Base-by-base conservation (phyloP, 169 alveolate genomes). In the Fabrea salina region DNA sequence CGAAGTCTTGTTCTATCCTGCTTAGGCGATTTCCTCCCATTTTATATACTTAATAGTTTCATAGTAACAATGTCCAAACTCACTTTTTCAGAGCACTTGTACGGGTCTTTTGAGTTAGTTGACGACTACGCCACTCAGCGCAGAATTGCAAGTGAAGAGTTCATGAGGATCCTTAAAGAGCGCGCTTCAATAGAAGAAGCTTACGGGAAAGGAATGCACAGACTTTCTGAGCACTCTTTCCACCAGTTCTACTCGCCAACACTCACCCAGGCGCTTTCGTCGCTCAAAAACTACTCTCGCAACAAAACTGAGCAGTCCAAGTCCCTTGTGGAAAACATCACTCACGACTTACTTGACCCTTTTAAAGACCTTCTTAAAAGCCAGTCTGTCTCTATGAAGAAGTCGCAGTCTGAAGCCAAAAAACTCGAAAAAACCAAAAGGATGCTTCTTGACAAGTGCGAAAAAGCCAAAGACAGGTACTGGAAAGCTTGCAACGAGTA, bases 1-100 rank as follows among this genome's bases (percentile, higher is more conserved):
- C 43, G 71, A 74, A 74, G 35, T 74, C 81, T 74, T 74, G 35
- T 74, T 74, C 81, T 16, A 74, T 37, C 54, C 54, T 53, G 40
- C 58, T 53, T 54, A 51, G 54, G 32, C 41, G 22, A 11, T 47
- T 44, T 50, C 67, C 67, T 44, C 79, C 79, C 79, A 74, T 74
- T 67, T 67, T 33, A n/a, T n/a, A n/a, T n/a, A n/a, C n/a, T n/a
- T n/a, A n/a, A n/a, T n/a, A n/a, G n/a, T n/a, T n/a, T n/a, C n/a
- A n/a, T n/a, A n/a, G n/a, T n/a, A n/a, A n/a, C n/a, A n/a, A n/a
- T n/a, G n/a, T n/a, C n/a, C n/a, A n/a, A 51, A 74, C 50, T 74
- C 72, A 74, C 57, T 74, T 74, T 51, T 39, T n/a, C 74, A 27
- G 71, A 50, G 35, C 35, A 50, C 39, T 43, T 74, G 33, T 71